Conservation (phyloP, 1,139 yeast genomes). For the Hanseniaspora uvarum region DNA sequence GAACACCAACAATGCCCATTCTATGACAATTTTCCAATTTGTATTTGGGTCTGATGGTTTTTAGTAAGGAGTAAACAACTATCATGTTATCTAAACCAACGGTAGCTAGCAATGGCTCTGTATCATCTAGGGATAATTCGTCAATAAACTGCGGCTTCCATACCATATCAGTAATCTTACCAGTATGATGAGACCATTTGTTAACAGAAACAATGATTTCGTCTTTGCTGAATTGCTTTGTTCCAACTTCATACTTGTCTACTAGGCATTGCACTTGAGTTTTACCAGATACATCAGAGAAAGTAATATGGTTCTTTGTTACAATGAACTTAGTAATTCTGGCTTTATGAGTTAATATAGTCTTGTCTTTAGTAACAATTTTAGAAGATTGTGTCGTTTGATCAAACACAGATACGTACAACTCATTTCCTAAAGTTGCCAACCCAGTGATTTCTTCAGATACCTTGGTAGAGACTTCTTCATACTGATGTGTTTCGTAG, state of each 20-base stretch:
- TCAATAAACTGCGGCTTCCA: slow-evolving; percentile 40
- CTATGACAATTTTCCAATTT: slow-evolving; percentile 76
- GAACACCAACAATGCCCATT: slow-evolving; percentile 68
- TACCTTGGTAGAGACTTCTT: not conserved
- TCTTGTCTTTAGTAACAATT: slow-evolving; percentile 40
- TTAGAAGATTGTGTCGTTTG: slow-evolving; percentile 29
- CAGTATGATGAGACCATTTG: slow-evolving; percentile 92
- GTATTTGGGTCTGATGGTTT: slow-evolving; percentile 59
- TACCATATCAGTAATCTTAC: slow-evolving; percentile 61
- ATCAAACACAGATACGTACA: slow-evolving; percentile 7
- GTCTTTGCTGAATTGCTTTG: slow-evolving; percentile 67
- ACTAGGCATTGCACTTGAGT: slow-evolving; percentile 50
- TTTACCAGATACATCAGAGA: slow-evolving; percentile 45
- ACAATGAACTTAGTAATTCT: slow-evolving; percentile 41
- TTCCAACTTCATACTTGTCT: slow-evolving; percentile 81
- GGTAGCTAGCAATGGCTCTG: slow-evolving; percentile 57
- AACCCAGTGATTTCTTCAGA: slow-evolving; percentile 5
- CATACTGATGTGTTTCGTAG: not conserved
- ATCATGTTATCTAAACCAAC: slow-evolving; percentile 79
- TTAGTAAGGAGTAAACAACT: slow-evolving; percentile 64
- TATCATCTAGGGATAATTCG: slow-evolving; percentile 37
- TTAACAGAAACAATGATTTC: slow-evolving; percentile 46
- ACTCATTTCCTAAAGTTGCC: not conserved
- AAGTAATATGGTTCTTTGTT: slow-evolving; percentile 40
- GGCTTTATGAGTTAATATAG: slow-evolving; percentile 23